Evolutionary conservation across 1,139 yeast species (phyloP), one percentile per base, ranked within the genome.

Genomic region (Magnusiomyces suaveolens): DNA sequence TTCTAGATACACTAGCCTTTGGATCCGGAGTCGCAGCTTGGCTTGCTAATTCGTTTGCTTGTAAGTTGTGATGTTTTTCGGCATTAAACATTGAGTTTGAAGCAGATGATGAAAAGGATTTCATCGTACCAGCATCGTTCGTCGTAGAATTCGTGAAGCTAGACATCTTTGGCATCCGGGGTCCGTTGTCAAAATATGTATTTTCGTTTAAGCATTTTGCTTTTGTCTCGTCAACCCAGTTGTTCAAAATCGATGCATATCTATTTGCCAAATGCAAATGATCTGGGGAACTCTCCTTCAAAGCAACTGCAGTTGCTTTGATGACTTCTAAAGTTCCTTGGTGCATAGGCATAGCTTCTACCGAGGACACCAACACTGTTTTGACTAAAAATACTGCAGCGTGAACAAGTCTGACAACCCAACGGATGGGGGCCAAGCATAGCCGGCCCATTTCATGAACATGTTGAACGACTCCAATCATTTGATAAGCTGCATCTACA

Each of bases 311-410:
- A 0, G 94, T 86, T 52, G 78, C 77, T 62, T 83, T 85, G 55
- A 89, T 82, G 51, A 82, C 76, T 39, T 76, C 77, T 38, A 86
- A 74, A 20, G 87, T 83, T 56, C 85, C 92, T 54, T 82, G 87
- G 44, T 69, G 68, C 29, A 65, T 61, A 32, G 64, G 65, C 52
- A 63, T 63, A 18, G 66, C 74, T 0, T 89, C 82, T 54, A 85
- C 69, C 63, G 66, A 66, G 6, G 70, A 64, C 25, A 68, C 61
- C 52, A 68, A 60, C 18, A 85, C 84, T 64, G 95, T 86, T 66
- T 89, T 89, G 12, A 90, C 95, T 54, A 90, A 78, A 66, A 89
- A 90, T 1, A 96, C 94, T 4, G 88, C 90, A 0, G 96, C 89
- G 62, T 94, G 79, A n/a, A 90, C 90, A 41, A 88, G 82, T 57